Evolutionary conservation across 768 basidiomycete genomes (phyloP).

Genomic region (Strobilomyces echinocephalus): DNA sequence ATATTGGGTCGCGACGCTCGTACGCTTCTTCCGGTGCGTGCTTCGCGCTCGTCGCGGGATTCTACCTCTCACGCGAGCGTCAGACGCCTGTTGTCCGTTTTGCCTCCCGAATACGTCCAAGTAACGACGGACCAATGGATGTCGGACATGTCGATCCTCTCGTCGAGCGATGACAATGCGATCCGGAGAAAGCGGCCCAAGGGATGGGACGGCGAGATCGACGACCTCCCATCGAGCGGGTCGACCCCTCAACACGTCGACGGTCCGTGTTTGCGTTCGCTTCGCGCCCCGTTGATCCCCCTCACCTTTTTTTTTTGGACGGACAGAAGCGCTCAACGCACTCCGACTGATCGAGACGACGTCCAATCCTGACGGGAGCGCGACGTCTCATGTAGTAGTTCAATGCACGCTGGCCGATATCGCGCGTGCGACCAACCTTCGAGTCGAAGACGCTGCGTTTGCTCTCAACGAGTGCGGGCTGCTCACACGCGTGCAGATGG

Average conservation of each 20-base stretch:
- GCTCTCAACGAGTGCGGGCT: slow-evolving; percentile 86
- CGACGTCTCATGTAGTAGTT: slow-evolving; percentile 62
- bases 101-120: slow-evolving; percentile 49
- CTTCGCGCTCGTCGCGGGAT: not conserved
- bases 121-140: slow-evolving; percentile 43
- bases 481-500: slow-evolving; percentile 42
- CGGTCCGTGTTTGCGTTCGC: slow-evolving; percentile 29
- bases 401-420: slow-evolving; percentile 73
- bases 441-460: slow-evolving; percentile 82
- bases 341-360: slow-evolving; percentile 56
- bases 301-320: not conserved
- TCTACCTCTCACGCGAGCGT: not conserved
- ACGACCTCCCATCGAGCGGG: slow-evolving; percentile 32
- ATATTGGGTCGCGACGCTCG: slow-evolving; percentile 78
- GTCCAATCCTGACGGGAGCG: slow-evolving; percentile 60
- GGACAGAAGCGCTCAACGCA: slow-evolving; percentile 49
- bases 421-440: slow-evolving; percentile 73
- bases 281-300: not conserved
- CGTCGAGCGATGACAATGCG: slow-evolving; percentile 31
- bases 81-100: slow-evolving; percentile 55
- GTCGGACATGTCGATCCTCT: slow-evolving; percentile 35
- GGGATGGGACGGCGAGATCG: slow-evolving; percentile 71
- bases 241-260: slow-evolving; percentile 36
- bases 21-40: slow-evolving; percentile 76
- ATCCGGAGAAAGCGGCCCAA: slow-evolving; percentile 49